Conservation (phyloP, 257 asterid species). For the Solanum chilense region DNA sequence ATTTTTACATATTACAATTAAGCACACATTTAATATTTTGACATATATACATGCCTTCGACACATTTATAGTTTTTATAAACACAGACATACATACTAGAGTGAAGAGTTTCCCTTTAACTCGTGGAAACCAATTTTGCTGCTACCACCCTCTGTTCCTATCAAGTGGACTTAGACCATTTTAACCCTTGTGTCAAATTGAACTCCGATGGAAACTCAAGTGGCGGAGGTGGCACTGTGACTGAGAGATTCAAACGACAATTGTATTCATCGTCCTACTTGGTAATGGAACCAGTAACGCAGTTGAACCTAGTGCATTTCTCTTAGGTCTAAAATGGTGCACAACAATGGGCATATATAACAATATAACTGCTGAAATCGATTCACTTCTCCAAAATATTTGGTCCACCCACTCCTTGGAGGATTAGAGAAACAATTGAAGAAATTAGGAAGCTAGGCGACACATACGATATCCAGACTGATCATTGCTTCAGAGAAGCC, state of each 20-base stretch:
- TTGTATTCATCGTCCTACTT: not conserved
- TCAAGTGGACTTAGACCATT: too few relatives aligned
- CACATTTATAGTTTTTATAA: not conserved
- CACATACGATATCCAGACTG: not conserved
- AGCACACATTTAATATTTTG: not conserved
- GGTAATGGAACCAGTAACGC: not conserved
- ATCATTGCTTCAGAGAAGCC: not conserved
- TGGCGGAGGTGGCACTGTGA: not conserved
- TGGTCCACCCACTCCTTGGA: not conserved
- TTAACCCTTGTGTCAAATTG: too few relatives aligned
- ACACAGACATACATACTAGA: not conserved
- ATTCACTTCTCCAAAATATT: not conserved
- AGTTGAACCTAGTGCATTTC: not conserved
- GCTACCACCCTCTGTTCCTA: too few relatives aligned
- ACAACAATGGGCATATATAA: too few relatives aligned
- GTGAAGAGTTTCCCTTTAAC: not conserved
- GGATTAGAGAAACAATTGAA: not conserved
- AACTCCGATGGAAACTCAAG: not conserved
- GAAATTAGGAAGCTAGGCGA: not conserved
- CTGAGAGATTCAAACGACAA: not conserved
- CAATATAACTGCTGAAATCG: too few relatives aligned
- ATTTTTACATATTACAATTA: too few relatives aligned
- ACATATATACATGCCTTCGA: not conserved
- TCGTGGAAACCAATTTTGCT: too few relatives aligned
- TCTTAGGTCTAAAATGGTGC: not conserved